These are phyloP conservation scores for Aspergillus tanneri DNA, from an alignment of 2,329 filamentous ascomycete genomes.

Conservation along the genomic window DNA sequence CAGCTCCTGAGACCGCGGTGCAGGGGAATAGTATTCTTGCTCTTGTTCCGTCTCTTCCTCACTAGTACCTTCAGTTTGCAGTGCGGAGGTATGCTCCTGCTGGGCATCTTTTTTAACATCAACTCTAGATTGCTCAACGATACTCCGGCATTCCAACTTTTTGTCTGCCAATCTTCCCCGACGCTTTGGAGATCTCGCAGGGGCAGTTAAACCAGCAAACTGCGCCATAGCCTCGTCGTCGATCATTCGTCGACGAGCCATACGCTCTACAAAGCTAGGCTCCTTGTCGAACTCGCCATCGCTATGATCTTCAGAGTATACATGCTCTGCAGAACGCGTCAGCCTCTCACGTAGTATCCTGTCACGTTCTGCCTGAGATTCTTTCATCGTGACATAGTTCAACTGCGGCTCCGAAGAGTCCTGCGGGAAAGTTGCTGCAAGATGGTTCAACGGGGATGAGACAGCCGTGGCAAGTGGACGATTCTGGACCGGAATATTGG, in stretches of 20 bases:
- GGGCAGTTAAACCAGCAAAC: slow-evolving; percentile 37
- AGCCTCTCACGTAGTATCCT: slow-evolving; percentile 31
- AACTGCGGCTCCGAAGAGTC: slow-evolving; percentile 43
- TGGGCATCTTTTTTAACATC: slow-evolving; percentile 18
- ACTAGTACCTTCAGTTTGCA: slow-evolving; percentile 29
- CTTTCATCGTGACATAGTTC: slow-evolving; percentile 47
- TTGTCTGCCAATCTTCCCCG: slow-evolving; percentile 2
- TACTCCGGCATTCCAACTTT: slow-evolving; percentile 10
- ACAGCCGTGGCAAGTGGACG: slow-evolving; percentile 33
- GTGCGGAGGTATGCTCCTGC: slow-evolving; percentile 19
- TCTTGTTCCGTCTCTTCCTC: slow-evolving; percentile 51
- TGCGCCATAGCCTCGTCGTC: slow-evolving; percentile 37
- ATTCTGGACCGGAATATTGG: slow-evolving; percentile 47
- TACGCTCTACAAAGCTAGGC: slow-evolving; percentile 39
- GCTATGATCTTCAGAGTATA: slow-evolving; percentile 35
- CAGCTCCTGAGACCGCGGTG: slow-evolving; percentile 29
- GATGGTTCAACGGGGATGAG: slow-evolving; percentile 40
- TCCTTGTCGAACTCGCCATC: slow-evolving; percentile 48
- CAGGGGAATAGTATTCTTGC: slow-evolving; percentile 34
- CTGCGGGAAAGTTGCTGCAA: slow-evolving; percentile 34
- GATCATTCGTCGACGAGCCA: slow-evolving; percentile 34
- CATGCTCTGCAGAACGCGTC: slow-evolving; percentile 37
- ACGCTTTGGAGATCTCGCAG: slow-evolving; percentile 24
- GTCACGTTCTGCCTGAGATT: slow-evolving; percentile 46
- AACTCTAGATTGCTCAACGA: slow-evolving; percentile 9